Conservation (phyloP, 768 basidiomycete genomes). For the Phylloporus rhodoxanthus region DNA sequence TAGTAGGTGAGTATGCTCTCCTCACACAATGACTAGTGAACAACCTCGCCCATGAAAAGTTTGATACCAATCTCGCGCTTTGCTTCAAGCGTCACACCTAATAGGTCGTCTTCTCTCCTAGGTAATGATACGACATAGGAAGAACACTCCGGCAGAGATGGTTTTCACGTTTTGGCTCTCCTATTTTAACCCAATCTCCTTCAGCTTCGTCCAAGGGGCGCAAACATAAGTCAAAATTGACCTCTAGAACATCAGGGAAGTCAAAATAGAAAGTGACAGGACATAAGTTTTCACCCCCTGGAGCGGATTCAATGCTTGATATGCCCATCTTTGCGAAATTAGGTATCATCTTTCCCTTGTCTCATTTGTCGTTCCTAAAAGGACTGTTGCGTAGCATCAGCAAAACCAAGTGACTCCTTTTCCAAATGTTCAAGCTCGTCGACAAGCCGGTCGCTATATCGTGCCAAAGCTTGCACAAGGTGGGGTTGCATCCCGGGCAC, state of each 20-base stretch:
- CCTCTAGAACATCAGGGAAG: conserved; percentile 20
- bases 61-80: conserved; percentile 65
- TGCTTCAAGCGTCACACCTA: conserved; percentile 57
- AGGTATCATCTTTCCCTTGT: conserved; percentile 71
- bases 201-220: conserved; percentile 30
- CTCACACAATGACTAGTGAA: conserved; percentile 3
- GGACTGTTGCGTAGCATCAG: conserved; percentile 31
- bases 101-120: conserved; percentile 8
- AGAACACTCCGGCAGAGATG: conserved; percentile 2
- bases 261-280: not conserved
- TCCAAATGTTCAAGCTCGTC: conserved; percentile 61
- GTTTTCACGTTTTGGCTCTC: conserved; percentile 12
- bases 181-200: conserved; percentile 39
- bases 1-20: not conserved
- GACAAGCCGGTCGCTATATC: conserved; percentile 72
- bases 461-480: conserved; percentile 60
- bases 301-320: conserved; percentile 11
- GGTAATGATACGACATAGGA: not conserved
- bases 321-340: conserved; percentile 62
- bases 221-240: conserved; percentile 43
- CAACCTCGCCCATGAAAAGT: conserved; percentile 65
- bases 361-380: conserved; percentile 58
- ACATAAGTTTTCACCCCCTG: conserved; percentile 13
- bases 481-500: conserved; percentile 46
- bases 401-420: conserved; percentile 40